Base-by-base conservation (phyloP, 2,329 filamentous ascomycete genomes). In the Exophiala alcalophila region DNA sequence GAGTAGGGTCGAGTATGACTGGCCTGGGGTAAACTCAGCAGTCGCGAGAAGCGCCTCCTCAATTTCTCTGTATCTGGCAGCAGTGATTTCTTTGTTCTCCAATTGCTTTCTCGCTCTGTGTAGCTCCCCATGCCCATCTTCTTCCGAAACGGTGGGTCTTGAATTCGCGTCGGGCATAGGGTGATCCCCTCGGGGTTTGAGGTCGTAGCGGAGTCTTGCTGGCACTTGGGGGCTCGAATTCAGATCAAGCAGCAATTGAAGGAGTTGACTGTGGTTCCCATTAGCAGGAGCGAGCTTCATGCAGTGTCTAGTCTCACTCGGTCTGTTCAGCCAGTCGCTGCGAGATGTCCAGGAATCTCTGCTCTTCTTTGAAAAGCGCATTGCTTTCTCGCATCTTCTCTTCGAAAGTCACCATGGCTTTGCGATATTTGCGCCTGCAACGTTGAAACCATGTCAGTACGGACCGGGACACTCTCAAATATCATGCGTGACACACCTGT, bases 281-380 rank as follows among this genome's bases (percentile, higher is more conserved):
- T 40, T 21, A 32, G 23, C 55, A 40, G 55, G 42, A 40, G 11
- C 23, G 10, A 9, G 10, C 20, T 11, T 14, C 11, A 19, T 8
- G 29, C 26, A 27, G 14, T 14, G n/a, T 11, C 12, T 10, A 34
- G 24, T 66, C 83, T 59, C 76, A 95, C 90, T 97, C 91, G 57
- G 95, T 95, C 68, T 96, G 85, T 58, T 94, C 81, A 43, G 88
- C 84, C 48, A 98, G 76, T 38, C 89, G 78, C 64, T 86, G 89
- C 15, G 88, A 86, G 3, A 87, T 84, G 53, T 83, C 81, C 49
- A 84, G 78, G 25, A 90, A 85, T 64, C 84, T 83, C 60, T 88
- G 82, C 66, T 96, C 90, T 52, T 89, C 80, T 55, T 78, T 80
- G 67, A 91, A 89, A 45, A 71, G 56, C n/a, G 52, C 55, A 40